Base-by-base conservation (phyloP, 805 yeast species). In the Sporopachydermia quercuum region DNA sequence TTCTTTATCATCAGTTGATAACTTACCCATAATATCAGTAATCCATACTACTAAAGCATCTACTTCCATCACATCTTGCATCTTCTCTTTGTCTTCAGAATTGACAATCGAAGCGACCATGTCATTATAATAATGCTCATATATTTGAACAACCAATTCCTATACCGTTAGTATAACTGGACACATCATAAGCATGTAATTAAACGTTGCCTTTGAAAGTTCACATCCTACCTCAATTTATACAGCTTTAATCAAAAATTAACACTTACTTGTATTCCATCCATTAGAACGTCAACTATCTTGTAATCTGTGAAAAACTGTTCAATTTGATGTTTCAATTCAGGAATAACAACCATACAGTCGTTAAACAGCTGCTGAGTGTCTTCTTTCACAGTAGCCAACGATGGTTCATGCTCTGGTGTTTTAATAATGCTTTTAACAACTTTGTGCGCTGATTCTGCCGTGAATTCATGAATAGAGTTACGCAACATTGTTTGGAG, bases 401-500 rank as follows among this genome's bases (percentile, higher is more conserved):
- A 44, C 3, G 45, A 38, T 4, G 52, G 48, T 11, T 50, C 48
- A 1, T 42, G 41, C 13, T 39, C 15, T 4, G 19, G 11, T 3
- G n/a, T 14, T 11, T 37, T 18, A 5, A 17, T 37, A n/a, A 69
- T 58, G 0, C 80, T 76, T 19, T 57, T 63, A 19, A 74, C 60
- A 27, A 82, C 65, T 11, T 58, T 55, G 13, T 55, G 50, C 1
- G 72, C 66, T 1, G 79, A 72, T 11, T 66, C 69, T 38, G 74
- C 71, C 3, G 87, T 78, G 47, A 82, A 76, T 15, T 68, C 73
- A 47, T 75, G 78, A 17, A 86, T 83, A 3, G 77, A 63, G 44
- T 73, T 75, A 46, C 87, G 70, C 46, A 87, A 64, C 46, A 80
- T 86, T 16, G 73, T 63, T 48, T 80, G 82, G 35, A 87, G 62